Conservation (phyloP, 2,329 filamentous ascomycete species). For the Coniochaeta sp. region DNA sequence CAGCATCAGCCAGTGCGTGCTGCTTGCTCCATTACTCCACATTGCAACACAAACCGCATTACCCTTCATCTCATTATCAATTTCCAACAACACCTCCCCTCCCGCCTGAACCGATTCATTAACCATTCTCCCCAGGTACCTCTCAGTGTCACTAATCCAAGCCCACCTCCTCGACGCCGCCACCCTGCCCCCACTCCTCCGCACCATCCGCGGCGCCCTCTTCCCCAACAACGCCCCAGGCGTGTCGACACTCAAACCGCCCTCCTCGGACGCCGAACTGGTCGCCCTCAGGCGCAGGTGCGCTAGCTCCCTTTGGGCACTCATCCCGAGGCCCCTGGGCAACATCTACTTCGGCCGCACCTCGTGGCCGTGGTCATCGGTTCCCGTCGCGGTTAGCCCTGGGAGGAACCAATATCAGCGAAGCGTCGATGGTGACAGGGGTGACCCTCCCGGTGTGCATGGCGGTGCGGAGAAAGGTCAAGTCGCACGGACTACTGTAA, state of each 20-base stretch:
- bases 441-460: background rate
- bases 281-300: constrained; percentile 58
- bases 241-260: constrained; percentile 52
- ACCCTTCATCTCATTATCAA: background rate
- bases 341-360: constrained; percentile 43
- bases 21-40: background rate
- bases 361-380: constrained; percentile 11
- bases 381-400: too few species aligned
- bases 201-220: constrained; percentile 66
- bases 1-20: background rate
- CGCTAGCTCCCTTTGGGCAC: constrained; percentile 49
- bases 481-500: constrained; percentile 2
- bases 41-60: background rate
- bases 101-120: background rate
- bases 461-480: background rate
- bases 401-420: constrained; percentile 1
- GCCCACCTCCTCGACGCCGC: constrained; percentile 54
- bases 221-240: constrained; percentile 82
- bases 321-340: constrained; percentile 39
- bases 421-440: constrained; percentile 1
- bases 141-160: constrained; percentile 48
- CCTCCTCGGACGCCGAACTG: constrained; percentile 52
- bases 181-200: constrained; percentile 59
- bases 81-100: too few species aligned
- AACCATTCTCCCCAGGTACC: constrained; percentile 33